Base-by-base conservation (phyloP, 2,329 filamentous ascomycete species). In the Chrysoporthe deuterocubensis region DNA sequence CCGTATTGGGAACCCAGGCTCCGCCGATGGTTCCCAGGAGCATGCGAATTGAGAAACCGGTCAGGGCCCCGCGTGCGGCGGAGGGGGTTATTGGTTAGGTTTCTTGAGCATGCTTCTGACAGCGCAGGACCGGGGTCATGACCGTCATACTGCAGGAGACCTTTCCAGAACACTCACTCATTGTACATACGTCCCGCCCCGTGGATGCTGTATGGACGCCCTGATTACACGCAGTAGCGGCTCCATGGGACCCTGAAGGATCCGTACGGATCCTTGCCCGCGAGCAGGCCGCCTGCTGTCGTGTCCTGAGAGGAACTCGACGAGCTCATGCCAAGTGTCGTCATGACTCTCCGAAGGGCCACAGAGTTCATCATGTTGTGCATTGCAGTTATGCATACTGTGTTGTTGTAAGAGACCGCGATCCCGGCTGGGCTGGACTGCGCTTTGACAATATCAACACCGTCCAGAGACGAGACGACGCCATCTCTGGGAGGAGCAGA, bases 191-290 rank as follows among this genome's bases (percentile, higher is more conserved):
- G 26, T 26, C 26, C 26, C 26, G n/a, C 52, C 26, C 52, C 26
- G 52, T 37, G 26, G 26, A 56, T 37, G 34, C 54, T 57, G 54
- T 57, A 57, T 34, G 16, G 40, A 57, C 4, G 34, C 34, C 26
- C 56, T 44, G 8, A 60, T 61, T 48, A 48, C 59, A 48, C 43
- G 59, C 59, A 61, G 59, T 48, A 61, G 42, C 32, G 43, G 59
- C 14, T 3, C 34, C 57, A 42, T 13, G 32, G n/a, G 21, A 48
- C 59, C 59, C 59, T 61, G 59, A 6, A 46, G 40, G 18, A 44
- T 60, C 14, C 40, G 37, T 60, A 14, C 16, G n/a, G 37, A 18
- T 14, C 37, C 37, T 14, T 7, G 14, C 37, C 1, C 7, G 37
- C 50, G n/a, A 9, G 26, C 32, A 40, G 54, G 16, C 54, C 26